These are phyloP conservation scores for Saussurea involucrata DNA, from an alignment of 129 eudicot species.

Conservation along the genomic window DNA sequence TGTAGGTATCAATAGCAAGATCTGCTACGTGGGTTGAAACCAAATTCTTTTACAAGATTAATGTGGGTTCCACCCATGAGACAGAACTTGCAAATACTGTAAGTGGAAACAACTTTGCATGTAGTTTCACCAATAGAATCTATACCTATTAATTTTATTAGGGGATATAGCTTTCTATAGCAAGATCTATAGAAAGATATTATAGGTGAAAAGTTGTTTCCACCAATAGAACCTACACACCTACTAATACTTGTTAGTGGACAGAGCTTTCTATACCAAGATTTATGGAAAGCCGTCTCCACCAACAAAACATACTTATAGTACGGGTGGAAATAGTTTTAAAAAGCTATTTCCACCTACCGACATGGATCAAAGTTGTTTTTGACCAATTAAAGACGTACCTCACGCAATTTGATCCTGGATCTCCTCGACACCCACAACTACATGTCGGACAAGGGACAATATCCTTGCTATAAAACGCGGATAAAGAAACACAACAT, in stretches of 20 bases:
- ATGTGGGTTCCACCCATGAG: not conserved
- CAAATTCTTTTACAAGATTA: not conserved
- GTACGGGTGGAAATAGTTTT: too few species aligned
- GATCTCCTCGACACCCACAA: constrained; percentile 61
- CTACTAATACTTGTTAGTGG: not conserved
- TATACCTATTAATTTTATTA: not conserved
- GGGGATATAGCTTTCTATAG: not conserved
- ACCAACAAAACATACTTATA: not conserved
- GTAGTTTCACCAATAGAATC: not conserved
- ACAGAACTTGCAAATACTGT: too few species aligned
- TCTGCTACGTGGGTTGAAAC: not conserved
- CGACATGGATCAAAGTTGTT: not conserved
- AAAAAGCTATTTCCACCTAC: too few species aligned
- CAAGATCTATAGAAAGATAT: not conserved
- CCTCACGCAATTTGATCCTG: constrained; percentile 52
- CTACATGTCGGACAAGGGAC: constrained; percentile 67
- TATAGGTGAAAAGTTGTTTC: not conserved
- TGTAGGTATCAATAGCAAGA: not conserved
- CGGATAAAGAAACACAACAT: constrained; percentile 77
- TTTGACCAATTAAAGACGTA: constrained; percentile 17
- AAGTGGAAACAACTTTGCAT: not conserved
- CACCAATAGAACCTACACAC: not conserved
- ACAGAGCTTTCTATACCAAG: not conserved
- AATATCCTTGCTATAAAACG: constrained; percentile 60
- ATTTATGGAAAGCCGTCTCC: not conserved